Evolutionary conservation across 192 early-diverging fungal species (phyloP).

Genomic region (Phycomyces blakesleeanus): DNA sequence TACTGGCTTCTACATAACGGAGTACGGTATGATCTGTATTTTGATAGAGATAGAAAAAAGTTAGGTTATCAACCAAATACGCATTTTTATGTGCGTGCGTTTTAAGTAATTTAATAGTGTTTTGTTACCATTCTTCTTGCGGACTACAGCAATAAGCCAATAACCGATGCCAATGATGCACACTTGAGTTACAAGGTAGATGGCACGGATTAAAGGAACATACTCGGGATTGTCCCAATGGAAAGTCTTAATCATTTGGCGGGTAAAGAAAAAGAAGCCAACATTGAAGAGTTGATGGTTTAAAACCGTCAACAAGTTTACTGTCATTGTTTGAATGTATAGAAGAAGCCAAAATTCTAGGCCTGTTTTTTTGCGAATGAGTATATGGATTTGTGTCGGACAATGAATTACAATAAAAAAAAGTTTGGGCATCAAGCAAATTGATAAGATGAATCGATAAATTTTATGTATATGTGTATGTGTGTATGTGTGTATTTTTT

Average conservation of each 20-base stretch:
- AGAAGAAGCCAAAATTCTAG: too few relatives aligned
- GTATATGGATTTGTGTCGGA: too few relatives aligned
- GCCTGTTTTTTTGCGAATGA: too few relatives aligned
- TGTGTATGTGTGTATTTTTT: too few relatives aligned
- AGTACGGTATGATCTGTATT: slow-evolving; percentile 67
- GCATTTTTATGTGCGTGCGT: background rate
- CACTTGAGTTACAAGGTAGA: slow-evolving; percentile 56
- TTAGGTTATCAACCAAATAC: background rate
- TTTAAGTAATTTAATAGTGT: background rate
- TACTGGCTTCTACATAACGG: slow-evolving; percentile 71
- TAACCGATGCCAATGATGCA: slow-evolving; percentile 42
- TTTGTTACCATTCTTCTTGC: slow-evolving; percentile 63
- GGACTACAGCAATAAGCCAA: slow-evolving; percentile 42
- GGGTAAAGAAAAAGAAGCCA: slow-evolving; percentile 46
- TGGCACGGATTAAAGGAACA: slow-evolving; percentile 47
- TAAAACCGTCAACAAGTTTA: slow-evolving; percentile 1
- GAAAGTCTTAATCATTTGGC: slow-evolving; percentile 57
- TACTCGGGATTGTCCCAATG: slow-evolving; percentile 65
- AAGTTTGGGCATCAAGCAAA: too few relatives aligned
- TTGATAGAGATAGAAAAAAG: slow-evolving; percentile 3
- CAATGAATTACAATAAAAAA: too few relatives aligned
- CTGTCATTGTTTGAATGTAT: background rate
- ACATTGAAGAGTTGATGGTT: slow-evolving; percentile 43
- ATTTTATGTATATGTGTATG: too few relatives aligned
- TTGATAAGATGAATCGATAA: too few relatives aligned